phyloP scores from a whole-genome alignment of 176 grass and related monocot genomes.

The Pontederia paniculata region DNA sequence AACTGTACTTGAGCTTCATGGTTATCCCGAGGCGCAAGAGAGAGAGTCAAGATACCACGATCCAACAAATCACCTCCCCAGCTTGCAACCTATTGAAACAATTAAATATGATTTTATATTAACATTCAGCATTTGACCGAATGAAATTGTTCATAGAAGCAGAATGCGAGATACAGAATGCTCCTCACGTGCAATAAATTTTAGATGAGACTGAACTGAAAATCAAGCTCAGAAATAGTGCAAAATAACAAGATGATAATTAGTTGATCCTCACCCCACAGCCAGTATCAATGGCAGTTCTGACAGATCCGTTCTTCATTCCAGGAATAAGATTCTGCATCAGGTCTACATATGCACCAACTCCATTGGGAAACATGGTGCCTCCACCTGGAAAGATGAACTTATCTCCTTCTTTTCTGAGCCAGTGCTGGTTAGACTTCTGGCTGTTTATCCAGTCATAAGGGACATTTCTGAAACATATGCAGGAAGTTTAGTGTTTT shows the following conservation, averaged over 20 bases:
- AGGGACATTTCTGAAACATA: conserved; percentile 57
- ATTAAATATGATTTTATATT: not conserved
- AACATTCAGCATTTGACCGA: too few species aligned
- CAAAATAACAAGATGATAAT: not conserved
- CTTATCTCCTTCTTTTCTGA: conserved; percentile 71
- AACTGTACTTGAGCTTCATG: conserved; percentile 99
- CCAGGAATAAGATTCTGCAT: conserved; percentile 58
- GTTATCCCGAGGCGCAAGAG: conserved; percentile 81
- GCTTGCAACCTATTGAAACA: conserved; percentile 44
- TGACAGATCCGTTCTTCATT: conserved; percentile 72
- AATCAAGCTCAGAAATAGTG: too few species aligned
- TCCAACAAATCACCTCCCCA: conserved; percentile 86
- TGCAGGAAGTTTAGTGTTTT: not conserved
- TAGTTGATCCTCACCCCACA: conserved; percentile 50
- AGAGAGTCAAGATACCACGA: conserved; percentile 60
- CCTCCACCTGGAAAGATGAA: conserved; percentile 90
- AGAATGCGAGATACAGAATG: too few species aligned
- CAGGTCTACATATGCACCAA: conserved; percentile 55
- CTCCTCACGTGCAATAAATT: too few species aligned
- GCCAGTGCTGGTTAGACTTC: conserved; percentile 98
- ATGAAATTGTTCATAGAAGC: too few species aligned
- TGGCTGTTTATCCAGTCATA: conserved; percentile 99
- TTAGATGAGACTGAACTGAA: too few species aligned
- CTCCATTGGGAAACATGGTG: conserved; percentile 97
- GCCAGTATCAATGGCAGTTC: conserved; percentile 83